Evolutionary conservation across 345 rosid species (phyloP), one percentile per base, ranked within the genome.

Genomic region (Populus alba): DNA sequence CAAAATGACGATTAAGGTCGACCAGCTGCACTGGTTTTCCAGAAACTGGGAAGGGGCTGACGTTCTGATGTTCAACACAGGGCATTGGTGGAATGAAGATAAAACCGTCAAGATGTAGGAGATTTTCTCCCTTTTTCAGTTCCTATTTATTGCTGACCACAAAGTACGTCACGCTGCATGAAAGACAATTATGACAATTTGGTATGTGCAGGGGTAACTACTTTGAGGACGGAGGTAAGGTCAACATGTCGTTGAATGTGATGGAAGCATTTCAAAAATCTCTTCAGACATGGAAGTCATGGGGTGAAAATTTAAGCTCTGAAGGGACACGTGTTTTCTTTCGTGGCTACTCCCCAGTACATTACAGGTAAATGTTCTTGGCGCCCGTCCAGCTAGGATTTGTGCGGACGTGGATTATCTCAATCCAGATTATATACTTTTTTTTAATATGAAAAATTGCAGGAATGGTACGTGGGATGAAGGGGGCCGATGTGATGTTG

Each of bases 71-170:
- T 89, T 94, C 87, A 94, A 90, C 66, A 81, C 89, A 15, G 97
- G 98, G 7, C 97, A 92, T 41, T 94, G 97, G 97, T 96, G 97
- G 98, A 94, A 87, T 61, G 84, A 87, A 35, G 89, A 85, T 35
- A 94, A 94, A 82, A 92, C 95, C 17, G 68, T 86, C 22, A 80
- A 85, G 43, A 72, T 82, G 94, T 85, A 83, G 3, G 83, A 12
- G 3, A 65, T 8, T 22, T 20, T 39, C 22, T 25, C 45, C 9
- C 47, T 27, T 38, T 84, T 23, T 7, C 4, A 5, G 22, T 61
- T 31, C 41, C 15, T 66, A 29, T 15, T 31, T 31, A 16, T 5
- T 66, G 20, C 13, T 13, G 33, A n/a, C 73, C 37, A 22, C 13
- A 3, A 35, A 51, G 8, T 27, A 27, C 27, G 27, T 51, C 25